Conservation (phyloP, 2,329 filamentous ascomycete species). For the Zasmidium cellare region DNA sequence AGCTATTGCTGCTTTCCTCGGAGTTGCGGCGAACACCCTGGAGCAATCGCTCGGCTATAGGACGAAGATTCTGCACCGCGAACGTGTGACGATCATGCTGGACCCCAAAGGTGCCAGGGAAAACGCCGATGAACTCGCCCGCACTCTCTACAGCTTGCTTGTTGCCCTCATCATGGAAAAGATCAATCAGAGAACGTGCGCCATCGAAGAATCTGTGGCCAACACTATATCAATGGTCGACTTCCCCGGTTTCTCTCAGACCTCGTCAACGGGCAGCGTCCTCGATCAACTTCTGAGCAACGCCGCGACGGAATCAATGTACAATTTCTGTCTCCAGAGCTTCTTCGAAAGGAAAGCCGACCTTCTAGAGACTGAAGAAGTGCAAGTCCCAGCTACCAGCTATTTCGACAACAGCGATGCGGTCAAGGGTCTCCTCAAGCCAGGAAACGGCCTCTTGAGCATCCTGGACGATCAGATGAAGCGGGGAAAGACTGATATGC, state of each 20-base stretch:
- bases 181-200: conserved; percentile 87
- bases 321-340: conserved; percentile 89
- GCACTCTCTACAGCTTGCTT: conserved; percentile 88
- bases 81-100: conserved; percentile 98
- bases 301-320: conserved; percentile 85
- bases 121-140: conserved; percentile 90
- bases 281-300: conserved; percentile 95
- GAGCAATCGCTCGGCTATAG: conserved; percentile 91
- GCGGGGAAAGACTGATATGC: conserved; percentile 81
- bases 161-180: conserved; percentile 92
- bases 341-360: conserved; percentile 96
- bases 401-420: conserved; percentile 98
- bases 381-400: conserved; percentile 83
- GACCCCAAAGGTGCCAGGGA: conserved; percentile 85
- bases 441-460: conserved; percentile 86
- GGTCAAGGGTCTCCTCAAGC: conserved; percentile 85
- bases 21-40: conserved; percentile 75
- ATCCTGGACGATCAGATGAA: conserved; percentile 96
- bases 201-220: conserved; percentile 79
- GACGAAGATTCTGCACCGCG: conserved; percentile 92
- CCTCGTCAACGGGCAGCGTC: conserved; percentile 76
- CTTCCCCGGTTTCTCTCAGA: conserved; percentile 91
- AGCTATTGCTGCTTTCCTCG: conserved; percentile 91
- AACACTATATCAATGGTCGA: conserved; percentile 96
- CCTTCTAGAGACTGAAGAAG: conserved; percentile 89